Percentiles rank a stretch among this genome's conserved stretches.
Conservation (phyloP, 2,329 filamentous ascomycete species). For the Raffaelea arxii region DNA sequence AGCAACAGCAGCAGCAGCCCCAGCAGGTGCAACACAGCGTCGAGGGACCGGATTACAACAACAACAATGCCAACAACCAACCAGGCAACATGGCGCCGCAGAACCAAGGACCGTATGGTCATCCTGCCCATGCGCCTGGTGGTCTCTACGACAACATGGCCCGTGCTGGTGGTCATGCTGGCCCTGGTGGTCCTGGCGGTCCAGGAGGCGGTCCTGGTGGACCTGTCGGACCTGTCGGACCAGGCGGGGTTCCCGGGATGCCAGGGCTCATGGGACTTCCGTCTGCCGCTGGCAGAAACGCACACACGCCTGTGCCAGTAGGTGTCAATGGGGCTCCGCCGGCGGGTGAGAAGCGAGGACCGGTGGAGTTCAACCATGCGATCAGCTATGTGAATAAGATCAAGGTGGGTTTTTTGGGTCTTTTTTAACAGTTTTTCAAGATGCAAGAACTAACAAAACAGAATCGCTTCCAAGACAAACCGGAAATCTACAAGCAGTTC, state of each 20-base stretch:
- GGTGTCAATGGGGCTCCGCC: slow-evolving; percentile 50
- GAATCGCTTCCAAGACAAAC: slow-evolving; percentile 94
- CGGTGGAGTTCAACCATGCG: slow-evolving; percentile 97
- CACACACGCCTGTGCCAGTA: slow-evolving; percentile 41
- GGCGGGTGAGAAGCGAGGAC: slow-evolving; percentile 74
- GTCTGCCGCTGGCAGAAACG: slow-evolving; percentile 38
- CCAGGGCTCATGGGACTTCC: slow-evolving; percentile 21
- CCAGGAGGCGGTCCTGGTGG: not conserved
- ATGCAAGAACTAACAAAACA: slow-evolving; percentile 25
- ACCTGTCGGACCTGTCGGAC: not conserved
- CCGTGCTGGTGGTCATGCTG: slow-evolving; percentile 1
- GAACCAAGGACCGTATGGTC: slow-evolving; percentile 19
- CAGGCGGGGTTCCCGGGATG: slow-evolving; percentile 1
- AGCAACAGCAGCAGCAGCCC: slow-evolving; percentile 56
- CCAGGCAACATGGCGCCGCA: slow-evolving; percentile 36
- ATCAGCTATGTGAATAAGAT: slow-evolving; percentile 99
- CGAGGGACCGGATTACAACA: slow-evolving; percentile 53
- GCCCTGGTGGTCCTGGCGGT: not conserved
- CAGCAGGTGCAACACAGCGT: slow-evolving; percentile 45
- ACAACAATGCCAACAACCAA: slow-evolving; percentile 51
- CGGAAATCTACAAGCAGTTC: slow-evolving; percentile 99
- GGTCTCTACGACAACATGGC: slow-evolving; percentile 9
- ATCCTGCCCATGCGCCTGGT: not conserved
- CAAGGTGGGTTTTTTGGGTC: slow-evolving; percentile 54
- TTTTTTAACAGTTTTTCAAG: not conserved